Evolutionary conservation across 148 eudicot species (phyloP).

Genomic region (Rheum nobile): DNA sequence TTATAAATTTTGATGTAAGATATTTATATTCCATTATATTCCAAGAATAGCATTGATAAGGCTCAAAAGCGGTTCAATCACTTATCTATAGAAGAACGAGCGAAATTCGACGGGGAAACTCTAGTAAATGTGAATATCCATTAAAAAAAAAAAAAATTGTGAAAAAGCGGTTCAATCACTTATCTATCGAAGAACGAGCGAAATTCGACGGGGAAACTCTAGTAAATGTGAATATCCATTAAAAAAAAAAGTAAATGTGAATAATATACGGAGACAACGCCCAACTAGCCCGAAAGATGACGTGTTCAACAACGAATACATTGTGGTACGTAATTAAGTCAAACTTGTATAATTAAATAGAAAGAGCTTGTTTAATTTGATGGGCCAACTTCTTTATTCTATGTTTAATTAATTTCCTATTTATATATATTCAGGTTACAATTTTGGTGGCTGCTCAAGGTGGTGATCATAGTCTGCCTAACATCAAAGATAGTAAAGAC

Average conservation of each 20-base stretch:
- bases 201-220: no score
- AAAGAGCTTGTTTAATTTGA: no score
- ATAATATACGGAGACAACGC: conserved; percentile 55
- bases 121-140: conserved; percentile 80
- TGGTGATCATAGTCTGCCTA: conserved; percentile 45
- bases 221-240: no score
- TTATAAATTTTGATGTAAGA: no score
- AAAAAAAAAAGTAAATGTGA: no score
- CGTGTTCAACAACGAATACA: conserved; percentile 85
- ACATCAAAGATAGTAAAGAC: conserved; percentile 51
- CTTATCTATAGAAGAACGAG: conserved; percentile 84
- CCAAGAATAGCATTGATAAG: conserved; percentile 64
- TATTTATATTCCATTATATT: no score
- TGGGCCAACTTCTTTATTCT: no score
- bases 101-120: conserved; percentile 89
- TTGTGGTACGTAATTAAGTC: conserved; percentile 59
- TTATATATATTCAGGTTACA: conserved; percentile 41
- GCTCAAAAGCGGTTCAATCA: conserved; percentile 77
- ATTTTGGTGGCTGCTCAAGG: conserved; percentile 91
- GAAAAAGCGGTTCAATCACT: no score
- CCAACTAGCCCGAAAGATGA: conserved; percentile 36
- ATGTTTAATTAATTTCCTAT: no score
- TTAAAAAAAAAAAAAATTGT: no score
- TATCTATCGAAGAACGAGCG: no score
- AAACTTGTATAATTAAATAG: background rate